phyloP scores from a whole-genome alignment of 2,329 filamentous ascomycete genomes.

The Diaporthe nobilis region DNA sequence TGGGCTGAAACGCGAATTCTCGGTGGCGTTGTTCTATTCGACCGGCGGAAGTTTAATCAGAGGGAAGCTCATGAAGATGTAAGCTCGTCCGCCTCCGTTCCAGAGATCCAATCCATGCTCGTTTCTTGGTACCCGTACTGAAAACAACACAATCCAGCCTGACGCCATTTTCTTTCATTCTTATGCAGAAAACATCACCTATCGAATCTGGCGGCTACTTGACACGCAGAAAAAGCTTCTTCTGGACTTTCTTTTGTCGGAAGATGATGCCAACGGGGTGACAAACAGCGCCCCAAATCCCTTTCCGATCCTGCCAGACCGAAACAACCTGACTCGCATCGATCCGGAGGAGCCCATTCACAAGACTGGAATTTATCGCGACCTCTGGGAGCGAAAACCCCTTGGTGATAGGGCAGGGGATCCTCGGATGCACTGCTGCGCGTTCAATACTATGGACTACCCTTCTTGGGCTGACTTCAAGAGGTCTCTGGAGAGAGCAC shows the following conservation, averaged over 20 bases:
- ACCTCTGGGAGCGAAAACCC: slow-evolving; percentile 48
- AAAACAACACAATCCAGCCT: neutral
- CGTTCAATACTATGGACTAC: neutral
- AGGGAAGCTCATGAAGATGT: slow-evolving; percentile 14
- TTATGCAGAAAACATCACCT: slow-evolving; percentile 40
- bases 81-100: neutral
- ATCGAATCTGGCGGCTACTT: slow-evolving; percentile 46
- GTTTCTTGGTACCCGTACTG: too few species aligned
- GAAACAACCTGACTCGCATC: slow-evolving; percentile 45
- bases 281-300: slow-evolving; percentile 12
- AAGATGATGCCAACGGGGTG: neutral
- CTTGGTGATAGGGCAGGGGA: neutral
- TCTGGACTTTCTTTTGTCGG: slow-evolving; percentile 44
- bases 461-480: neutral
- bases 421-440: neutral
- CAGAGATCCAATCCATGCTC: neutral
- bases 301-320: slow-evolving; percentile 43
- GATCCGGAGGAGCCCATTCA: slow-evolving; percentile 48
- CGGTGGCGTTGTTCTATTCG: slow-evolving; percentile 47
- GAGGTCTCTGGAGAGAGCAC: neutral
- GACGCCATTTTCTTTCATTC: slow-evolving; percentile 46
- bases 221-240: slow-evolving; percentile 45
- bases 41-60: slow-evolving; percentile 9
- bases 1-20: slow-evolving; percentile 49
- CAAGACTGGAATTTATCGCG: slow-evolving; percentile 47